Base-by-base conservation (phyloP, 371 early-diverging fungal species). In the Rhizopus delemar region DNA sequence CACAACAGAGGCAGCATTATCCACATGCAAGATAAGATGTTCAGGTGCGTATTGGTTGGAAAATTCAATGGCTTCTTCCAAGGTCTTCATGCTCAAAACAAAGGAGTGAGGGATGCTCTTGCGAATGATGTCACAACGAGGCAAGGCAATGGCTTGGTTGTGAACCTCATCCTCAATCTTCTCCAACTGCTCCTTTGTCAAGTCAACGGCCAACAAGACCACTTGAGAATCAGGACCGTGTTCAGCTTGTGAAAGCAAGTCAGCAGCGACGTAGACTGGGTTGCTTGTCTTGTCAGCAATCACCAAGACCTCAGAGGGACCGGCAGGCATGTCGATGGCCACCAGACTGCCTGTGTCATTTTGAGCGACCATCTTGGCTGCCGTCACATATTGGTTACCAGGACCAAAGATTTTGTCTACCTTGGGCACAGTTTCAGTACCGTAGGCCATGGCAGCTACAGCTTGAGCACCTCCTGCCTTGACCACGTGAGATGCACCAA, bases 351-450 rank as follows among this genome's bases (percentile, higher is more conserved):
- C 83, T 46, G 88, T 89, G 60, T 97, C 98, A 71, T 93, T 95
- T 83, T 89, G 96, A 2, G 90, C 90, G 36, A 92, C 67, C 96
- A 98, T 96, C 81, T 98, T 98, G 57, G 99, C 97, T 3, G 97
- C 94, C 4, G 99, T 98, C 11, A 98, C 99, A 71, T 92, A 98
- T 74, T 98, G 99, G 73, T 98, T 98, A 48, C 99, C 99, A 15
- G 98, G 99, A 46, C 99, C 99, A 73, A 94, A 97, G 69, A 98
- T 97, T 85, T 98, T 98, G 75, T 97, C 98, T 0, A 97, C 99
- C 81, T 98, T 98, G 58, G 96, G 94, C 16, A 96, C 91, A 0
- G 88, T 85, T 72, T 91, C 90, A 2, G 99, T 97, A 57, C 98
- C 98, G 63, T 95, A 97, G 11, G 98, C 97, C 92, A 98, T 90